Evolutionary conservation across 2,329 filamentous ascomycete species (phyloP).

Genomic region (Bertia moriformis): DNA sequence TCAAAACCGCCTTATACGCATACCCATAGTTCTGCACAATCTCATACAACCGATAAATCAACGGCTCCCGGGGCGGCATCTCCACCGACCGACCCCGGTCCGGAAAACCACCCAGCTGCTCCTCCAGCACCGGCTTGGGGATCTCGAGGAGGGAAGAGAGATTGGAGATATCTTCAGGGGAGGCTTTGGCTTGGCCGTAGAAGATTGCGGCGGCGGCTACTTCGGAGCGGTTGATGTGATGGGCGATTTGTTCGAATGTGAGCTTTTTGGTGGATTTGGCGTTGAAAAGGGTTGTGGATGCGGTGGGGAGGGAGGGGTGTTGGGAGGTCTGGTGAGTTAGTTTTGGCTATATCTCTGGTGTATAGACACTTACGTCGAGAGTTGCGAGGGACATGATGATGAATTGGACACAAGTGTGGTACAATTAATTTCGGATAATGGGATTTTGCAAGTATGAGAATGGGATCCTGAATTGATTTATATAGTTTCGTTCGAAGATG

Average conservation of each 20-base stretch:
- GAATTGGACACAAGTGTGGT: no score
- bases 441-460: no score
- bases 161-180: slow-evolving; percentile 48
- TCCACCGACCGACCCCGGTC: slow-evolving; percentile 67
- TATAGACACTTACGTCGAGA: background rate
- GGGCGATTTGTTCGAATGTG: slow-evolving; percentile 65
- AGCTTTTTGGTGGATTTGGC: slow-evolving; percentile 66
- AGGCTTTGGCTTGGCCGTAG: slow-evolving; percentile 72
- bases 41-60: slow-evolving; percentile 86
- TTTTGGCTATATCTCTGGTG: background rate
- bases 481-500: no score
- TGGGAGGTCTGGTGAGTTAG: slow-evolving; percentile 49
- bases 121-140: slow-evolving; percentile 35
- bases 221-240: slow-evolving; percentile 62
- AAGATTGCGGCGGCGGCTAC: slow-evolving; percentile 79
- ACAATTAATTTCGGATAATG: no score
- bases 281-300: slow-evolving; percentile 61
- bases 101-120: slow-evolving; percentile 58
- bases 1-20: slow-evolving; percentile 85
- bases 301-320: slow-evolving; percentile 52
- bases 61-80: slow-evolving; percentile 71
- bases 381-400: background rate
- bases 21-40: slow-evolving; percentile 95
- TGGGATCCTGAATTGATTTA: no score
- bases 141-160: slow-evolving; percentile 54